Conservation (phyloP, 2,329 filamentous ascomycete species). For the Aureobasidium musti region DNA sequence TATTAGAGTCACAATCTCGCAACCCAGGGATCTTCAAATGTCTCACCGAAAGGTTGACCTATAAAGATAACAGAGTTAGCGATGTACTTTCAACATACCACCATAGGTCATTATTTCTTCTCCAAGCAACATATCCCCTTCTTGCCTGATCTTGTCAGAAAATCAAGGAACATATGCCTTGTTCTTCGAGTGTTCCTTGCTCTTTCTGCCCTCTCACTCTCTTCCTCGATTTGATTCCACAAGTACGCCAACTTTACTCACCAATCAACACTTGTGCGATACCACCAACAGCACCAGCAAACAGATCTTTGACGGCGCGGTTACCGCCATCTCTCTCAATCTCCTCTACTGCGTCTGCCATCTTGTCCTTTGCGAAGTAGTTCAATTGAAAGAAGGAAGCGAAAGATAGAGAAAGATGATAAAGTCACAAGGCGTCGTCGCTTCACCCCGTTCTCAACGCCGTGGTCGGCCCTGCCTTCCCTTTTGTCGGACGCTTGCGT, state of each 20-base stretch:
- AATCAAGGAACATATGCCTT: background rate
- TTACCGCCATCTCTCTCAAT: slow-evolving; percentile 45
- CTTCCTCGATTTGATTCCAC: background rate
- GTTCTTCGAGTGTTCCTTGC: background rate
- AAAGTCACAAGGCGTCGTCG: slow-evolving; percentile 15
- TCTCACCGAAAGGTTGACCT: slow-evolving; percentile 67
- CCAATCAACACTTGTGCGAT: slow-evolving; percentile 92
- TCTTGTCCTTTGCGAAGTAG: slow-evolving; percentile 6
- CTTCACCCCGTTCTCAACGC: slow-evolving; percentile 19
- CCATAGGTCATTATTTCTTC: background rate
- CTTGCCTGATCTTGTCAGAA: background rate
- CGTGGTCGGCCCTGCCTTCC: slow-evolving; percentile 26
- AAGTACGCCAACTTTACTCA: slow-evolving; percentile 51
- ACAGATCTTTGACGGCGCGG: slow-evolving; percentile 73
- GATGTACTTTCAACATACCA: background rate
- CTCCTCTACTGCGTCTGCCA: slow-evolving; percentile 45
- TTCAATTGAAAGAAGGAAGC: background rate
- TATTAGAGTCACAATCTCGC: background rate
- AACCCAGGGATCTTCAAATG: background rate
- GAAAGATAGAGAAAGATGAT: background rate
- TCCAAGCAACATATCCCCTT: background rate
- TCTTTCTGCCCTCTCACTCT: background rate
- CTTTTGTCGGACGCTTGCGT: slow-evolving; percentile 21
- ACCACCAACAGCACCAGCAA: slow-evolving; percentile 86
- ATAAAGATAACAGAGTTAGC: slow-evolving; percentile 12